Percentiles rank a stretch among this genome's conserved stretches.
phyloP scores from a whole-genome alignment of 331 rosid genomes.

The Acacia concinna region DNA sequence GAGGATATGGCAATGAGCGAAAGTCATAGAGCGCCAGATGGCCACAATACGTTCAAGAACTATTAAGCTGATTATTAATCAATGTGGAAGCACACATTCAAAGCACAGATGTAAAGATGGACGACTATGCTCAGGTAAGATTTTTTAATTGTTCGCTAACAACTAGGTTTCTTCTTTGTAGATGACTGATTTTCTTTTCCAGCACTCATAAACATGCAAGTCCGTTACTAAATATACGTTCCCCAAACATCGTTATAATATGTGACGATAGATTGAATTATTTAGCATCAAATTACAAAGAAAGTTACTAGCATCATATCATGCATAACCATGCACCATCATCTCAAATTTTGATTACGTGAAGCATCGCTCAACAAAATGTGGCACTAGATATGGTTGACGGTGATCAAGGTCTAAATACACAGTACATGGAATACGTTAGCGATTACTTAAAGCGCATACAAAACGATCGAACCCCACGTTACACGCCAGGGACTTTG shows the following conservation, averaged over 20 bases:
- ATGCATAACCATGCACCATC: conserved; percentile 16
- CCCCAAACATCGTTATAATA: conserved; percentile 1
- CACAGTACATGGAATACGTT: background rate
- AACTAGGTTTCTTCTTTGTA: background rate
- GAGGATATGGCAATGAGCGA: background rate
- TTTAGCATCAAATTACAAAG: conserved; percentile 19
- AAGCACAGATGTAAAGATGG: conserved; percentile 7
- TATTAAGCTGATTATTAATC: background rate
- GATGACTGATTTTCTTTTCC: conserved; percentile 3
- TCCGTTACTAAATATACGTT: background rate
- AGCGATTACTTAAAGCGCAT: background rate
- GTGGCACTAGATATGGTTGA: background rate
- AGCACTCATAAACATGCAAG: conserved; percentile 14
- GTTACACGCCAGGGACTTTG: background rate
- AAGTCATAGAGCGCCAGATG: background rate
- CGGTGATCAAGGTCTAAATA: background rate
- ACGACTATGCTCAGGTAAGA: background rate
- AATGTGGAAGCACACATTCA: conserved; percentile 9
- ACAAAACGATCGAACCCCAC: background rate
- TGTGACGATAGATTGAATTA: background rate
- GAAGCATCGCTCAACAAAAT: background rate
- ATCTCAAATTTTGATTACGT: conserved; percentile 1
- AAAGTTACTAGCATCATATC: background rate
- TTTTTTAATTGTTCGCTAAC: background rate
- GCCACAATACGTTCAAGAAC: background rate